These are phyloP conservation scores for Pseudogymnoascus sp. DNA, from an alignment of 2,329 filamentous ascomycete species.

Conservation along the genomic window DNA sequence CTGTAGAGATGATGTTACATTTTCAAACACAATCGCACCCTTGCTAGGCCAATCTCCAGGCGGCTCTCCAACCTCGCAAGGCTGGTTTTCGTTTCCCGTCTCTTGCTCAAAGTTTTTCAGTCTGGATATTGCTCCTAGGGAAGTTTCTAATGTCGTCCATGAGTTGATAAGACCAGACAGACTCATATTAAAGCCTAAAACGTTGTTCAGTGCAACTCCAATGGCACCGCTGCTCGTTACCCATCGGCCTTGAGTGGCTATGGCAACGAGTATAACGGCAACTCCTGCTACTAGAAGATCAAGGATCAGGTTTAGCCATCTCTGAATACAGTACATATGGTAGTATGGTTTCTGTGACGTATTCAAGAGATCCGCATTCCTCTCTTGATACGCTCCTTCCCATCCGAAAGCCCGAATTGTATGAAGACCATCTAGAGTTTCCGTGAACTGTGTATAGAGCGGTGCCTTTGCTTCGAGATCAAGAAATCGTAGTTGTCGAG, in stretches of 20 bases:
- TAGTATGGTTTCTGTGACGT: slow-evolving; percentile 34
- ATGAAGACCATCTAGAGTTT: slow-evolving; percentile 33
- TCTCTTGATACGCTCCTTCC: slow-evolving; percentile 16
- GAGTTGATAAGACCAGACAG: slow-evolving; percentile 14
- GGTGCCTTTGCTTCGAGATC: slow-evolving; percentile 35
- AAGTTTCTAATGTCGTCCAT: neutral
- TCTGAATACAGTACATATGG: slow-evolving; percentile 35
- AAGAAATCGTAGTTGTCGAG: slow-evolving; percentile 36
- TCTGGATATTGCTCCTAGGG: neutral
- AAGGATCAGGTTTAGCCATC: slow-evolving; percentile 36
- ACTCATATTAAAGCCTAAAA: slow-evolving; percentile 15
- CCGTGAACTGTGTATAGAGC: slow-evolving; percentile 37
- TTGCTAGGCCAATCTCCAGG: slow-evolving; percentile 23
- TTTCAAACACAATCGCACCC: slow-evolving; percentile 24
- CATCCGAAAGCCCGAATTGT: slow-evolving; percentile 38
- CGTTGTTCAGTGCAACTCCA: slow-evolving; percentile 1
- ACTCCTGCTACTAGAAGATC: slow-evolving; percentile 24
- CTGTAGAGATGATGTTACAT: slow-evolving; percentile 15
- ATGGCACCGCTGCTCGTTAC: slow-evolving; percentile 13
- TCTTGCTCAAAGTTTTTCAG: neutral
- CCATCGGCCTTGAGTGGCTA: slow-evolving; percentile 6
- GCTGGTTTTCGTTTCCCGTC: neutral
- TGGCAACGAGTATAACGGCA: slow-evolving; percentile 1
- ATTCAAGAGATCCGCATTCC: neutral
- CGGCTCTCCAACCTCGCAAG: neutral